A percentile compares a stretch with the other conserved stretches of the same genome.
These are phyloP conservation scores for Dendrostoma leiphaemia DNA, from an alignment of 2,329 filamentous ascomycete species.

Conservation along the genomic window DNA sequence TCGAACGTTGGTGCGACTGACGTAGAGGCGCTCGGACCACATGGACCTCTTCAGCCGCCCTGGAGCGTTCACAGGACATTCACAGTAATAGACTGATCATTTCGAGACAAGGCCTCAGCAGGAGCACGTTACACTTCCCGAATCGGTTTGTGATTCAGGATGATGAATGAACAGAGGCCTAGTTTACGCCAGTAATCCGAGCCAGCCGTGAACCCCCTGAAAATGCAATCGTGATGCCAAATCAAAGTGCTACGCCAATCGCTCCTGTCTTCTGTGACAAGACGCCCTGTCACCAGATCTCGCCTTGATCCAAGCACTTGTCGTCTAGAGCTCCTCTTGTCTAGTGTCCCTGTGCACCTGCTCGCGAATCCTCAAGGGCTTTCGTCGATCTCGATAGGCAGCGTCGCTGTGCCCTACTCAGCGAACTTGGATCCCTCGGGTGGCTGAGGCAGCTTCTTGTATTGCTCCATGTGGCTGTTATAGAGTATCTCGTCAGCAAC, in stretches of 20 bases:
- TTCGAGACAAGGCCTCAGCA: background rate
- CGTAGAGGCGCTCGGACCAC: slow-evolving; percentile 2
- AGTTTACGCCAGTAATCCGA: slow-evolving; percentile 14
- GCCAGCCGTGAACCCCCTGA: slow-evolving; percentile 7
- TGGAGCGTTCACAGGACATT: too few species aligned
- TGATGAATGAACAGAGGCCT: slow-evolving; percentile 9
- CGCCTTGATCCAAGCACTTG: background rate
- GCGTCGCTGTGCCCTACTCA: slow-evolving; percentile 14
- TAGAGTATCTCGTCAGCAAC: slow-evolving; percentile 23
- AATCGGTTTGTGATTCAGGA: background rate
- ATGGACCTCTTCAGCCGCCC: background rate
- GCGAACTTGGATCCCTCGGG: slow-evolving; percentile 69
- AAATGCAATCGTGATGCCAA: slow-evolving; percentile 18
- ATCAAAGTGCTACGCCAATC: slow-evolving; percentile 1
- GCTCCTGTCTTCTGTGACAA: background rate
- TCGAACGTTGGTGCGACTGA: background rate
- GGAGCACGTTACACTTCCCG: background rate
- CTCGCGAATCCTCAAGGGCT: too few species aligned
- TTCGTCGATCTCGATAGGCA: background rate
- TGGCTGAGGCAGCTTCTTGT: slow-evolving; percentile 96
- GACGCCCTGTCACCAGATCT: slow-evolving; percentile 3
- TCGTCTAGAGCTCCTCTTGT: background rate
- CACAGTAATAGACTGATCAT: too few species aligned
- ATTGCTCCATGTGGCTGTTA: slow-evolving; percentile 84
- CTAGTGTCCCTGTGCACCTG: background rate